Base-by-base conservation (phyloP, 768 basidiomycete species). In the Kwoniella sp. region DNA sequence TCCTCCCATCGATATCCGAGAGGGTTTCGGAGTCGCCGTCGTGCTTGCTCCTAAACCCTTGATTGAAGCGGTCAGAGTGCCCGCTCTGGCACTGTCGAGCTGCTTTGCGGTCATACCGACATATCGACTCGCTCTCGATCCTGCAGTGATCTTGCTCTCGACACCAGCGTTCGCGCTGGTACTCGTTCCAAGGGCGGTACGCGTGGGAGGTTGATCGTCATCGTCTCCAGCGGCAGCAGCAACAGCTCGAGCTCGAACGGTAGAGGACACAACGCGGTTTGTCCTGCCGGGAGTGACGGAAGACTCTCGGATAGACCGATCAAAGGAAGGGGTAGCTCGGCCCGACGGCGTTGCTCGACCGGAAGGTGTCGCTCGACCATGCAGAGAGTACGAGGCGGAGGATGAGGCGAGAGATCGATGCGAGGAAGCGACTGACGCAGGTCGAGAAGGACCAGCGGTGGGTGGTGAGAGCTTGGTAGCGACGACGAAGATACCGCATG, bases 401-500 rank as follows among this genome's bases (percentile, higher is more conserved):
- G 73, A 70, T 8, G 71, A 70, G n/a, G 66, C 70, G 22, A 72
- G 54, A 9, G 77, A 81, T 4, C 68, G 72, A 51, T 86, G 85
- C 55, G 87, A 87, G 9, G 92, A 94, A 2, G 89, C 87, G 34
- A 90, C 92, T 2, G 93, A 94, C 0, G 89, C 83, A 0, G 93
- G 90, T 17, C 92, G 85, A 23, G 85, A 82, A 1, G 84, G 85
- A 13, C 88, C 86, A 22, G 87, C 87, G 2, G 90, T 92, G 5
- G 90, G 87, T 4, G 86, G 73, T 1, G 92, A 90, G 22, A 99
- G 86, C 79, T 96, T 96, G 34, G 86, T 82, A 1, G 87, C 83
- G 5, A 90, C 87, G 23, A 95, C 89, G 77, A 98, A 99, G 41
- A 99, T 91, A 28, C 95, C 95, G 66, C 92, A 94, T 51, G 87